Evolutionary conservation across 352 stramenopile genomes (phyloP).

Genomic region (Phytophthora rubi): DNA sequence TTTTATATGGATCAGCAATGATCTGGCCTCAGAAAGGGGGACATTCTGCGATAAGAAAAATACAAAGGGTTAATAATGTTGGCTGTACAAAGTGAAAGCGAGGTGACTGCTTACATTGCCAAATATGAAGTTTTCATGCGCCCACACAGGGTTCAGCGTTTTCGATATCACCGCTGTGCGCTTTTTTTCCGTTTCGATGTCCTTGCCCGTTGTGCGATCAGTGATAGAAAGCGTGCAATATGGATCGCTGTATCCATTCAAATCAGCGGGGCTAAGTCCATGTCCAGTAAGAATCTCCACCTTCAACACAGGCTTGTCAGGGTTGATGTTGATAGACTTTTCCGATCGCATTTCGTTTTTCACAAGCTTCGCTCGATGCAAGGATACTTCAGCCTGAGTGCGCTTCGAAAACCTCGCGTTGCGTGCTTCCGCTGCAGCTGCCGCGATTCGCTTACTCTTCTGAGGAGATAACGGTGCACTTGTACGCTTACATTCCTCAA

Average conservation of each 20-base stretch:
- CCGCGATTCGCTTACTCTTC: constrained; percentile 56
- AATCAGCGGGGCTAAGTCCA: constrained; percentile 58
- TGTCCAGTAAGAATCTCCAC: constrained; percentile 72
- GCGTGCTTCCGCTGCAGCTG: constrained; percentile 45
- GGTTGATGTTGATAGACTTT: constrained; percentile 35
- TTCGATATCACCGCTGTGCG: constrained; percentile 68
- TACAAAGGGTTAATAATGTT: background rate
- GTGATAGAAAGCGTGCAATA: constrained; percentile 76
- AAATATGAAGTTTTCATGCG: constrained; percentile 66
- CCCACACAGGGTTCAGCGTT: constrained; percentile 77
- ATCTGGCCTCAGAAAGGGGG: constrained; percentile 45
- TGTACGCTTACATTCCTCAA: constrained; percentile 63
- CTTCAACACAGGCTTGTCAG: constrained; percentile 46
- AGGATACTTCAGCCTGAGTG: constrained; percentile 61
- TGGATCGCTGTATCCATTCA: constrained; percentile 75
- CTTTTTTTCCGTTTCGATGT: constrained; percentile 71
- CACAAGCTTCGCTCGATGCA: constrained; percentile 52
- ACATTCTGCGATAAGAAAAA: constrained; percentile 45
- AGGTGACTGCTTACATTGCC: constrained; percentile 47
- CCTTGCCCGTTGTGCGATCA: constrained; percentile 52
- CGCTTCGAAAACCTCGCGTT: constrained; percentile 59
- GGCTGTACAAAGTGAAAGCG: background rate
- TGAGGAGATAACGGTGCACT: constrained; percentile 50
- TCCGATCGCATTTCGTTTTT: constrained; percentile 73
- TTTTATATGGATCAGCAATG: constrained; percentile 74